phyloP scores from a whole-genome alignment of 2,329 filamentous ascomycete genomes.

The Drechslerella dactyloides region DNA sequence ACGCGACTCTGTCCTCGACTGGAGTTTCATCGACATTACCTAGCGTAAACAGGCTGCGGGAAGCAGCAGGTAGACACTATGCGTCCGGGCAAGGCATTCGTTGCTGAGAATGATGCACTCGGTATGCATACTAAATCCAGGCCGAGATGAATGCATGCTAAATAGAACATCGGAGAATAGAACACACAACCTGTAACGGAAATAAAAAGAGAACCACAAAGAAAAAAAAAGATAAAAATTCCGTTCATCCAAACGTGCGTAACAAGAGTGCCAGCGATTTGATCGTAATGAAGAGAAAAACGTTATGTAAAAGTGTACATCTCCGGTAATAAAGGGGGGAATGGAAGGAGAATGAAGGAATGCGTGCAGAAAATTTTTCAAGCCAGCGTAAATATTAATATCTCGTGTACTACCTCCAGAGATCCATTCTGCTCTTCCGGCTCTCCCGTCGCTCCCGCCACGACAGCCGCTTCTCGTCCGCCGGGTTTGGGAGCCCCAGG shows the following conservation, averaged over 20 bases:
- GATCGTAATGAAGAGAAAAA: too few relatives aligned
- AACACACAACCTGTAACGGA: conserved; percentile 23
- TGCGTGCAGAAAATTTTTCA: too few relatives aligned
- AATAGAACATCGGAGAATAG: conserved; percentile 12
- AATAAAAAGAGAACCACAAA: conserved; percentile 1
- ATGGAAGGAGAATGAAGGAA: too few relatives aligned
- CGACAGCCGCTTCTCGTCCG: conserved; percentile 33
- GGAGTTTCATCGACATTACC: not conserved
- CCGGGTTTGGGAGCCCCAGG: conserved; percentile 34
- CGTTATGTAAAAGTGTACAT: not conserved
- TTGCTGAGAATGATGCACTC: conserved; percentile 1
- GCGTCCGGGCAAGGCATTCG: not conserved
- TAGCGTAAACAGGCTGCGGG: not conserved
- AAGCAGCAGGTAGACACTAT: not conserved
- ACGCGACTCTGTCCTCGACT: not conserved
- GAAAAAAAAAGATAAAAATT: too few relatives aligned
- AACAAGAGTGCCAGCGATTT: not conserved
- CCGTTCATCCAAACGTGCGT: not conserved
- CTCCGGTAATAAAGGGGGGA: not conserved
- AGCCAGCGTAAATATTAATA: not conserved
- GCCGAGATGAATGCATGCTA: too few relatives aligned
- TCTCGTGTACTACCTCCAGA: conserved; percentile 52
- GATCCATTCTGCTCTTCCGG: conserved; percentile 53
- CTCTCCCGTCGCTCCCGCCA: conserved; percentile 50
- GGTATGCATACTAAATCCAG: conserved; percentile 1